Evolutionary conservation across 2,329 filamentous ascomycete species (phyloP), one percentile per base, ranked within the genome.

Genomic region (Fusarium hostae): DNA sequence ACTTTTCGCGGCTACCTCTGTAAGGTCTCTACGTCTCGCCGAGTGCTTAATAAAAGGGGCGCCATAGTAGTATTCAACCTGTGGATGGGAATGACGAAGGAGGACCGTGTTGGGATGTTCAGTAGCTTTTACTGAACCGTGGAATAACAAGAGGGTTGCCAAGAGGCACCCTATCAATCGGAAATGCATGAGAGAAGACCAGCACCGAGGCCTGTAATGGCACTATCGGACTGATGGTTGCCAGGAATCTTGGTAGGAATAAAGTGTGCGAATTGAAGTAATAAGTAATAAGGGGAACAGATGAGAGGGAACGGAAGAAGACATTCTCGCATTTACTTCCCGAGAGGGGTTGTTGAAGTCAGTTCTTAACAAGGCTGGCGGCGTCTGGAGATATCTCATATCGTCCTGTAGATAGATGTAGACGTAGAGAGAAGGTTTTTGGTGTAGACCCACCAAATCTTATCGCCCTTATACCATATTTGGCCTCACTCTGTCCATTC

Each of bases 41-140:
- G 35, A 35, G 30, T 75, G 72, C 7, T 44, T 30, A 3, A 13
- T 6, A 7, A 45, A 28, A 11, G 63, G 26, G 1, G 70, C 41
- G 8, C 60, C 55, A 16, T 70, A 59, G 30, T 75, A 75, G 26
- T 34, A 39, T 22, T 51, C 63, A 30, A 68, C 18, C 30, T 41
- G 28, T 5, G 26, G 35, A 12, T 12, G 22, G 8, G 26, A 16
- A 26, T 39, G 12, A 3, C 15, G 28, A 15, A 16, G 18, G 28
- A 7, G 20, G 45, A 15, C 12, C 45, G 15, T 32, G n/a, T 48
- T 48, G 45, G 15, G 28, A 22, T 32, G 20, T 12, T 22, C 9
- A 32, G 15, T 24, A n/a, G n/a, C 39, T 34, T 16, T 11, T 16
- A 34, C 39, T 5, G 12, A 34, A 20, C 22, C 9, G 32, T 20